A percentile compares a stretch with the other conserved stretches of the same genome.
Evolutionary conservation across 2,329 filamentous ascomycete genomes (phyloP).

Genomic region (Magnaporthiopsis rhizophila): DNA sequence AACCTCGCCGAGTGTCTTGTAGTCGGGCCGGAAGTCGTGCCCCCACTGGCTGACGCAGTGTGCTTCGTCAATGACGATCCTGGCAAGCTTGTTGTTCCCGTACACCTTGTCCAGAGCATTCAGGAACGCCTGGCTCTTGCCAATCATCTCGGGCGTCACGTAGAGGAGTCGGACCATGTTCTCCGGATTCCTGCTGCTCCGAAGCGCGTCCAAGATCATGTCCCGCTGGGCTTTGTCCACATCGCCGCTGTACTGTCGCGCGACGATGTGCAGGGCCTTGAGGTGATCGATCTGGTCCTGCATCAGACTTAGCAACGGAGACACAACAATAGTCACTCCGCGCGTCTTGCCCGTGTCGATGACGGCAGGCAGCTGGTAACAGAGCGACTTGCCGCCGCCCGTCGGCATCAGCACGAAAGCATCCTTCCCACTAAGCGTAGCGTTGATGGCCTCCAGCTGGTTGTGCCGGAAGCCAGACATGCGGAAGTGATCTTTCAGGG

Average conservation of each 20-base stretch:
- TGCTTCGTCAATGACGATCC: slow-evolving; percentile 96
- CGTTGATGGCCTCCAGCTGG: slow-evolving; percentile 92
- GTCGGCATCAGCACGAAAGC: slow-evolving; percentile 97
- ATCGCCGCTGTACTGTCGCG: slow-evolving; percentile 75
- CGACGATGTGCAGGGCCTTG: slow-evolving; percentile 64
- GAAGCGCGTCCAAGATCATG: slow-evolving; percentile 57
- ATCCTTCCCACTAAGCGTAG: slow-evolving; percentile 79
- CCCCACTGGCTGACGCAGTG: slow-evolving; percentile 99
- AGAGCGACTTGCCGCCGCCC: slow-evolving; percentile 91
- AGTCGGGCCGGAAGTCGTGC: slow-evolving; percentile 94
- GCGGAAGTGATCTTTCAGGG: slow-evolving; percentile 75
- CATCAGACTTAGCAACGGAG: slow-evolving; percentile 91
- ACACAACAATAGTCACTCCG: slow-evolving; percentile 91
- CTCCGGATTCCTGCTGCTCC: slow-evolving; percentile 54
- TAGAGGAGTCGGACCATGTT: slow-evolving; percentile 81
- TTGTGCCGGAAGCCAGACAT: slow-evolving; percentile 83
- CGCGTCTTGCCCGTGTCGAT: slow-evolving; percentile 70
- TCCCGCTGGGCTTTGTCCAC: slow-evolving; percentile 54
- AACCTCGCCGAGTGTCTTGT: slow-evolving; percentile 75
- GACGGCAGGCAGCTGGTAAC: slow-evolving; percentile 89
- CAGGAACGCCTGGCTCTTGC: slow-evolving; percentile 65
- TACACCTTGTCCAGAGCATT: slow-evolving; percentile 62
- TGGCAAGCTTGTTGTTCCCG: slow-evolving; percentile 62
- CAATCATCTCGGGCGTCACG: slow-evolving; percentile 94
- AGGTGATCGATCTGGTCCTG: slow-evolving; percentile 90